These are phyloP conservation scores for Aspergillus tamarii DNA, from an alignment of 2,329 filamentous ascomycete genomes.

Conservation along the genomic window DNA sequence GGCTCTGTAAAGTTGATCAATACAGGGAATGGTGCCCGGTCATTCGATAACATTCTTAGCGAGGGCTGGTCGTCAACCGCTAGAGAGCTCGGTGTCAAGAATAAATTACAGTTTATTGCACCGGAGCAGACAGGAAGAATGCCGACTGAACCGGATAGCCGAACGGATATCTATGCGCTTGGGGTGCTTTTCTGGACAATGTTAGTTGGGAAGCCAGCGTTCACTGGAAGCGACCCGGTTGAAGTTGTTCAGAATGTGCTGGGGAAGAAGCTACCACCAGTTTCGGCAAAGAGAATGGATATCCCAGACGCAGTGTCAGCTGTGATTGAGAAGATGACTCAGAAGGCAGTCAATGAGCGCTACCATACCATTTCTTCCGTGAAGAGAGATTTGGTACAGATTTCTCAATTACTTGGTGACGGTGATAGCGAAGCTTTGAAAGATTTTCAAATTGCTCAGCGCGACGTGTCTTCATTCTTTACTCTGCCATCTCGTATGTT, in stretches of 20 bases:
- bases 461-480: constrained; percentile 90
- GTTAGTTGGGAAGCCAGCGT: constrained; percentile 77
- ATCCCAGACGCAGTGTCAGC: constrained; percentile 79
- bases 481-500: constrained; percentile 81
- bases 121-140: constrained; percentile 93
- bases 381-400: constrained; percentile 75
- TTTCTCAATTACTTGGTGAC: constrained; percentile 73
- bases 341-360: constrained; percentile 82
- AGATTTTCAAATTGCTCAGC: constrained; percentile 76
- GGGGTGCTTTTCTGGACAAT: constrained; percentile 89
- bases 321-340: constrained; percentile 89
- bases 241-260: constrained; percentile 92
- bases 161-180: constrained; percentile 91
- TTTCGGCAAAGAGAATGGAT: constrained; percentile 77
- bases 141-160: constrained; percentile 85
- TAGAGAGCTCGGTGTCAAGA: constrained; percentile 80
- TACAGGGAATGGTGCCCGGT: constrained; percentile 82
- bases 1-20: constrained; percentile 77
- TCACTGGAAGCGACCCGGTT: constrained; percentile 76
- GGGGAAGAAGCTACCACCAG: constrained; percentile 73
- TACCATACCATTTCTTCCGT: constrained; percentile 89
- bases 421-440: constrained; percentile 73
- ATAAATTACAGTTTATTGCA: constrained; percentile 89
- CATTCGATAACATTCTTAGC: constrained; percentile 89
- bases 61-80: constrained; percentile 85